Evolutionary conservation across 2,329 filamentous ascomycete genomes (phyloP).

Genomic region (Diaporthe capsici): DNA sequence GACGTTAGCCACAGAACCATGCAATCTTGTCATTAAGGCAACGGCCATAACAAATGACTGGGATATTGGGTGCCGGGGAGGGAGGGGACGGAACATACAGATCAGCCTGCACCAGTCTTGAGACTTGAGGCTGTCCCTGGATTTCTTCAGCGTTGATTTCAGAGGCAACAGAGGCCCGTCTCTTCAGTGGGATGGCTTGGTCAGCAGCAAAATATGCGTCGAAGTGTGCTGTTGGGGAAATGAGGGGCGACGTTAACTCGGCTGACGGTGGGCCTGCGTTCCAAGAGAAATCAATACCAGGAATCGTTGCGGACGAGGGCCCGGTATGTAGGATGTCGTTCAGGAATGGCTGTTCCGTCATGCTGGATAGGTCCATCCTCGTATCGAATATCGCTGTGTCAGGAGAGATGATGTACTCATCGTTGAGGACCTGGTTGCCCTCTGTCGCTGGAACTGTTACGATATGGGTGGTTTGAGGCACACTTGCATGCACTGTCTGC

Average conservation of each 20-base stretch:
- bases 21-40: background rate
- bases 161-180: background rate
- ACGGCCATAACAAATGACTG: background rate
- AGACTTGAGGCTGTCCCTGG: conserved; percentile 9
- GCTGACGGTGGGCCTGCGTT: background rate
- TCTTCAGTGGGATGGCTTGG: background rate
- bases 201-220: background rate
- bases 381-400: background rate
- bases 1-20: conserved; percentile 35
- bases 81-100: background rate
- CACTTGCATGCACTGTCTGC: background rate
- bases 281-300: conserved; percentile 5
- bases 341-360: background rate
- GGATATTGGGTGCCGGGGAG: too few relatives aligned
- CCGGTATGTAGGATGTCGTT: background rate
- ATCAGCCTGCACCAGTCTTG: conserved; percentile 7
- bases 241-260: background rate
- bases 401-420: conserved; percentile 6
- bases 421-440: background rate
- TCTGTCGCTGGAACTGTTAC: background rate
- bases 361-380: background rate
- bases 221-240: background rate
- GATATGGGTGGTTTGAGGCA: background rate
- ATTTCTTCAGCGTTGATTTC: background rate
- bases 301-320: background rate